Base-by-base conservation (phyloP, 1,284 basidiomycete genomes). In the Ganoderma lingzhi region DNA sequence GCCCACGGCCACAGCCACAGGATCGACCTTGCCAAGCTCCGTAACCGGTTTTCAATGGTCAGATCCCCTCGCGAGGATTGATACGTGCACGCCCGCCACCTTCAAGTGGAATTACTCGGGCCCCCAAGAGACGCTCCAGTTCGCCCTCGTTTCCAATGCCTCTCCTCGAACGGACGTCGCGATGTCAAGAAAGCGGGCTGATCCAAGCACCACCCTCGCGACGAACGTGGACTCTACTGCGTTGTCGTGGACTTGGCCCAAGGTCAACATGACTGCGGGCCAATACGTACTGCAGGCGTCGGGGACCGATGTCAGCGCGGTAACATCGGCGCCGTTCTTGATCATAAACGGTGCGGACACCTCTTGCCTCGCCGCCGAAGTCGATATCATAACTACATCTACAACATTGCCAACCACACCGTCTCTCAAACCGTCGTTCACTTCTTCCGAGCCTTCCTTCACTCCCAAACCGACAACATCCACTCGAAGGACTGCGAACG, bases 311-410 rank as follows among this genome's bases (percentile, higher is more conserved):
- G 60, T n/a, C 14, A 42, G 37, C 0, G 28, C 53, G 39, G 19
- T 61, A 30, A 78, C 78, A n/a, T n/a, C n/a, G n/a, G n/a, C n/a
- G n/a, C n/a, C n/a, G n/a, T 78, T 80, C 71, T 69, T 65, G 64
- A 73, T 79, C 23, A 8, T 28, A 39, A 71, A 71, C 51, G 75
- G 77, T 12, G 61, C 70, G 3, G 68, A 70, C 60, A 63, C 66
- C 2, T 60, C 63, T 6, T 79, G 77, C 64, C 28, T 79, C 41
- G 42, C 41, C 2, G 19, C 23, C 6, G 8, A 8, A 23, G 37
- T n/a, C n/a, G n/a, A n/a, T n/a, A n/a, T n/a, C n/a, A n/a, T n/a
- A n/a, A n/a, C n/a, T n/a, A n/a, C n/a, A n/a, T n/a, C n/a, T n/a
- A n/a, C n/a, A n/a, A n/a, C n/a, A n/a, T n/a, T n/a, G n/a, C n/a